Percentiles rank a stretch among this genome's conserved stretches.
phyloP scores from a whole-genome alignment of 208 protist species.

The Wallacemonas sp. region DNA sequence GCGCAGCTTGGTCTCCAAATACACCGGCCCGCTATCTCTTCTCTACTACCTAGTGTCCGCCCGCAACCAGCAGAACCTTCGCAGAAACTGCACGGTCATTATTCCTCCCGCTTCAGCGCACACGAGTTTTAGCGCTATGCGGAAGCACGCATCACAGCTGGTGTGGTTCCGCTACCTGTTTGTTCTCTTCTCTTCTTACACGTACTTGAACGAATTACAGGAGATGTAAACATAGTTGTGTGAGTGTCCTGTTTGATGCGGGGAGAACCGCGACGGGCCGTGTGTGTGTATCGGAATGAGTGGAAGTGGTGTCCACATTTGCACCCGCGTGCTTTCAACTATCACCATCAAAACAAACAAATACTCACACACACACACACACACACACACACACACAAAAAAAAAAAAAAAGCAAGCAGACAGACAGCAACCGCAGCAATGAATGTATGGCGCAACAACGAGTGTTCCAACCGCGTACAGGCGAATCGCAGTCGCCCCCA shows the following conservation, averaged over 20 bases:
- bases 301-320: conserved; percentile 5
- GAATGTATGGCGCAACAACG: no score
- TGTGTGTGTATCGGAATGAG: no score
- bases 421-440: no score
- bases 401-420: no score
- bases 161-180: conserved; percentile 97
- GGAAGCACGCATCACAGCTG: conserved; percentile 90
- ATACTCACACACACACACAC: not conserved
- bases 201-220: conserved; percentile 90
- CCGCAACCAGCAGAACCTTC: conserved; percentile 20
- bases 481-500: no score
- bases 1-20: conserved; percentile 65
- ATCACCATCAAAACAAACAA: not conserved
- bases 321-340: conserved; percentile 37
- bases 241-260: no score
- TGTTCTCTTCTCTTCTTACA: conserved; percentile 95
- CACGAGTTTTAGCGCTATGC: conserved; percentile 81
- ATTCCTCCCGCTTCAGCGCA: conserved; percentile 51
- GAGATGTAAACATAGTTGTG: conserved; percentile 16
- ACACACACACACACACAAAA: not conserved
- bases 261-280: no score
- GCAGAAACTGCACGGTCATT: conserved; percentile 40
- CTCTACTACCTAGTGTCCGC: conserved; percentile 26
- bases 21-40: conserved; percentile 45
- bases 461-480: no score